Base-by-base conservation (phyloP, 2,329 filamentous ascomycete genomes). In the Drechslera avenae region DNA sequence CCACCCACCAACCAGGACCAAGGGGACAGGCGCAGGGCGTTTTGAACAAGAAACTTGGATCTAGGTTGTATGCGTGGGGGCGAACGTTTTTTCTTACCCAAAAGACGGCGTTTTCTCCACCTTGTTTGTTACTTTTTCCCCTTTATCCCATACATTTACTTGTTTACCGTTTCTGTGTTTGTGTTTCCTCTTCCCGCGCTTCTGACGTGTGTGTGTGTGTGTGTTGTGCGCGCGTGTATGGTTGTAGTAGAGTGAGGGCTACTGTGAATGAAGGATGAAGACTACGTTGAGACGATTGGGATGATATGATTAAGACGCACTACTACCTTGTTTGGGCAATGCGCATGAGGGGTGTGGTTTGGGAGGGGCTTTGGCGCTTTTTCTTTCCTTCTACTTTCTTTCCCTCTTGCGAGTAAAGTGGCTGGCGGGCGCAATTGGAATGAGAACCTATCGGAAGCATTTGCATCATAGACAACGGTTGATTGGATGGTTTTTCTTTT, bases 21-120 rank as follows among this genome's bases (percentile, higher is more conserved):
- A 39, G 42, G 34, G 41, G 39, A 31, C 21, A 26, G 40, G 47
- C 46, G 46, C 46, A 52, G 50, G 54, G 50, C 54, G 54, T 54
- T 49, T 36, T 47, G n/a, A 35, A 46, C 42, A 45, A 28, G 30
- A 46, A 35, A 35, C 42, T 46, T 49, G 50, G 50, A 54, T 46
- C 30, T 30, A 33, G 33, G 33, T 48, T 49, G 39, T 45, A 52
- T 56, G 53, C 50, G 54, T 47, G 50, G 46, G 37, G 46, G 37
- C 36, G 42, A 52, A 34, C 32, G 34, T 43, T 39, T 40, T 44
- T 18, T 43, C 17, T 43, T 44, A 17, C 39, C 17, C 16, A 54
- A 57, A 57, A 54, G 39, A 39, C 43, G 34, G 48, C 42, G 41
- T 55, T 54, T 36, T 45, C 39, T 17, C 32, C 12, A 34, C 13